Evolutionary conservation across 2,329 filamentous ascomycete genomes (phyloP), one percentile per base, ranked within the genome.

Genomic region (Nothopassalora personata): DNA sequence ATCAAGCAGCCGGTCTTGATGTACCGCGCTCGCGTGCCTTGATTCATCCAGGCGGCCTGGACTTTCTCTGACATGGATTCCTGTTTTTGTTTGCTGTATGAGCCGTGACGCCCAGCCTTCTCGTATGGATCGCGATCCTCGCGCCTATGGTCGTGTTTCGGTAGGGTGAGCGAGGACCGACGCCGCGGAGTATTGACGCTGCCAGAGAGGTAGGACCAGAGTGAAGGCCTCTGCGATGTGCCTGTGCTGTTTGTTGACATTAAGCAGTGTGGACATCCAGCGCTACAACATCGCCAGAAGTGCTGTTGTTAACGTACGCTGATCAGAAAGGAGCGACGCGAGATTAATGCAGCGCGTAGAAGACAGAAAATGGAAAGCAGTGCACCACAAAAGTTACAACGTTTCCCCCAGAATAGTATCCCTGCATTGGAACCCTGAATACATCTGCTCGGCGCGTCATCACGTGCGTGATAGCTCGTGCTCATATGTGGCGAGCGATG

Each of bases 1-100:
- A 86, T 75, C 60, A 87, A 77, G 64, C 81, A 83, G 45, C 82
- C 83, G 54, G 83, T 83, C 77, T 86, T 87, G 67, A 87, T 69
- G 68, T 81, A 85, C 61, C 84, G 79, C 54, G 82, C 75, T 71
- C 82, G 78, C 74, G 85, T 82, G 64, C 80, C 82, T 76, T 85
- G 83, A 67, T 83, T 83, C 84, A 86, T 86, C 66, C 76, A 77
- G 68, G 74, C 73, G 72, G 74, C 69, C 71, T 77, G 77, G 68
- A 67, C 57, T 59, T 68, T 69, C 54, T 71, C 70, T 56, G 66
- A 65, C 69, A 71, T 68, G 55, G 70, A 69, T 47, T 60, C 71
- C 63, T 73, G 72, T 46, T 72, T 68, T 4, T 52, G 50, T 52
- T 57, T 58, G 54, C 46, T 57, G 51, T 57, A 57, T 28, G 63